Percentiles rank a stretch among this genome's conserved stretches.
These are phyloP conservation scores for Salisapilia sapeloensis DNA, from an alignment of 352 stramenopile genomes.

Conservation along the genomic window DNA sequence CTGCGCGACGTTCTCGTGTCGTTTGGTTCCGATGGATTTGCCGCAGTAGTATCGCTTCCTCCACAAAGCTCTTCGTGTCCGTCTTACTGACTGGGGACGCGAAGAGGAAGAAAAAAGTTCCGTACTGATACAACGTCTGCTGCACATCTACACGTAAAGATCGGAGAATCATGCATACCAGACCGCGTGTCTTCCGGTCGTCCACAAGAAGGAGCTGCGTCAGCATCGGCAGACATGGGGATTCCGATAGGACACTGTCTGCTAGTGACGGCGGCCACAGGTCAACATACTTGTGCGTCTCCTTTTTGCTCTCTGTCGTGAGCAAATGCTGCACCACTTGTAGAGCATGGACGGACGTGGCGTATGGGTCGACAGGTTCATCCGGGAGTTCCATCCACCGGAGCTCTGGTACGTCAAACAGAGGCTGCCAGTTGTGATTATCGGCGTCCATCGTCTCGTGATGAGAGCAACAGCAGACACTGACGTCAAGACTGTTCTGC, in stretches of 20 bases:
- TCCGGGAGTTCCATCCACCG: conserved; percentile 67
- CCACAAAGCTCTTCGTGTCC: conserved; percentile 19
- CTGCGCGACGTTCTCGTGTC: conserved; percentile 17
- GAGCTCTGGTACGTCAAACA: conserved; percentile 51
- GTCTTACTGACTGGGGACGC: conserved; percentile 7
- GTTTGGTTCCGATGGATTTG: conserved; percentile 43
- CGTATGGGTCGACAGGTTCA: conserved; percentile 24
- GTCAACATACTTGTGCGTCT: conserved; percentile 7
- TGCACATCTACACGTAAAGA: conserved; percentile 23
- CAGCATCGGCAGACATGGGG: conserved; percentile 23
- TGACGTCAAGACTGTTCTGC: conserved; percentile 15
- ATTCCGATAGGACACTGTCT: conserved; percentile 32
- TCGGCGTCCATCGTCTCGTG: conserved; percentile 11
- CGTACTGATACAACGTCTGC: conserved; percentile 34
- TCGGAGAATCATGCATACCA: conserved; percentile 48
- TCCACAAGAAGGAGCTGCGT: conserved; percentile 54
- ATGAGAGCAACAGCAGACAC: conserved; percentile 54
- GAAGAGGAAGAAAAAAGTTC: conserved; percentile 66
- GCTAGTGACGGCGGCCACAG: conserved; percentile 36
- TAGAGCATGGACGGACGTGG: conserved; percentile 24
- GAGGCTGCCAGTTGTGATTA: conserved; percentile 34
- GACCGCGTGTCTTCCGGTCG: conserved; percentile 17
- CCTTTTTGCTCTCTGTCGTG: conserved; percentile 19
- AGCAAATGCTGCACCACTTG: conserved; percentile 48
- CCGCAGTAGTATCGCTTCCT: conserved; percentile 42